Base-by-base conservation (phyloP, 371 early-diverging fungal species). In the Lichtheimia corymbifera region DNA sequence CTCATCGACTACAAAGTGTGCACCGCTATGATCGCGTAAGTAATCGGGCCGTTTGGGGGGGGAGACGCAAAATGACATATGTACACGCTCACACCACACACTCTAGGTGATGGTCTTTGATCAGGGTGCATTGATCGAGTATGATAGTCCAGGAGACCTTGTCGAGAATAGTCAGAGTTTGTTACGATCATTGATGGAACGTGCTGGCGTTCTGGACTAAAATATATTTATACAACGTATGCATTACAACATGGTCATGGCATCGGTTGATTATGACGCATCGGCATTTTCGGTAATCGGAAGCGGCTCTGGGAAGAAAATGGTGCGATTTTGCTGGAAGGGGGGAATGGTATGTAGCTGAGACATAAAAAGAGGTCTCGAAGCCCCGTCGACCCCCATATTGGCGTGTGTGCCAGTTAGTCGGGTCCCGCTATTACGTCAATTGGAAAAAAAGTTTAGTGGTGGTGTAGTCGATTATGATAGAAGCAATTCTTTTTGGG, bases 71-170 rank as follows among this genome's bases (percentile, higher is more conserved):
- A 40, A 35, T 64, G 35, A 35, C 35, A 9, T 35, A n/a, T n/a
- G n/a, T n/a, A n/a, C n/a, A n/a, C n/a, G n/a, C n/a, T n/a, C n/a
- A n/a, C n/a, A n/a, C n/a, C n/a, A n/a, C n/a, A n/a, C n/a, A n/a
- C n/a, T n/a, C n/a, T n/a, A n/a, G n/a, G n/a, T 71, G 20, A 74
- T 79, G 65, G 73, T 79, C 3, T 73, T 92, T 55, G 88, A 89
- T 58, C 71, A 86, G 50, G 94, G 94, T 14, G 72, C 62, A 17
- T 82, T 94, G n/a, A 85, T 84, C 5, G 96, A 96, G 72, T 87
- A 84, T 61, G 94, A 92, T 66, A 76, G 84, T 13, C 91, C 93
- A 6, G 11, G 50, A 28, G 68, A 73, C 24, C 53, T 77, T 15
- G 50, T 77, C 9, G 68, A 70, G 40, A 71, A 65, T 50, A 65